A percentile compares a stretch with the other conserved stretches of the same genome.
Conservation (phyloP, 2,329 filamentous ascomycete species). For the Colletotrichum godetiae region DNA sequence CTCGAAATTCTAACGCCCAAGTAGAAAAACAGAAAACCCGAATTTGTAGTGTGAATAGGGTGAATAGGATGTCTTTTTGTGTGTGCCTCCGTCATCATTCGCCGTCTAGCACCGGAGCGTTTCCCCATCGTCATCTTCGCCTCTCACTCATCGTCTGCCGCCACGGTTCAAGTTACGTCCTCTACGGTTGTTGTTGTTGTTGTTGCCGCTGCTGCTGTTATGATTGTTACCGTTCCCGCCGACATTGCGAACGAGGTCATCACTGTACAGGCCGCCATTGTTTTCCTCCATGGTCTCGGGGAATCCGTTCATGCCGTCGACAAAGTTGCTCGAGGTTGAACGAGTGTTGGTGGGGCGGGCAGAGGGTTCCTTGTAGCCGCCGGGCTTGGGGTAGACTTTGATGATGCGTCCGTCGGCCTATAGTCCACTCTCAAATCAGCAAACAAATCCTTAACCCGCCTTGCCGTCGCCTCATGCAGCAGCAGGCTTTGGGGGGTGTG, state of each 20-base stretch:
- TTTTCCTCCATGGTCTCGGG: conserved; percentile 59
- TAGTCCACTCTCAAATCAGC: not conserved
- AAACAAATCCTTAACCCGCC: not conserved
- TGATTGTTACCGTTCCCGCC: too few relatives aligned
- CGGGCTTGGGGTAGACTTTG: conserved; percentile 77
- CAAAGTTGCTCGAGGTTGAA: conserved; percentile 51
- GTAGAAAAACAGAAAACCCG: not conserved
- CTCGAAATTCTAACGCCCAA: not conserved
- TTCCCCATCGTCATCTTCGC: not conserved
- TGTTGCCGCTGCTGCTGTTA: not conserved
- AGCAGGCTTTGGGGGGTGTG: not conserved
- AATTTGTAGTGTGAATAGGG: not conserved
- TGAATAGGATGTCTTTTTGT: not conserved
- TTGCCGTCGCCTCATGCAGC: not conserved
- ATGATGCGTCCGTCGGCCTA: conserved; percentile 81
- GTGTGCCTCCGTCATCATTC: not conserved
- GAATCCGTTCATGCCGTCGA: conserved; percentile 67
- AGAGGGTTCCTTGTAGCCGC: conserved; percentile 48
- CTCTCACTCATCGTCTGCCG: not conserved
- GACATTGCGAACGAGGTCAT: conserved; percentile 50
- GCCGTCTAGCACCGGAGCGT: not conserved
- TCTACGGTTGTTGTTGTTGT: conserved; percentile 33
- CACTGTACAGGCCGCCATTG: conserved; percentile 60
- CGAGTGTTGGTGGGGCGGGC: conserved; percentile 41
- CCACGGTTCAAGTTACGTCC: conserved; percentile 37